Evolutionary conservation across 73 alveolate species (phyloP).

Genomic region (Halteria grandinella): DNA sequence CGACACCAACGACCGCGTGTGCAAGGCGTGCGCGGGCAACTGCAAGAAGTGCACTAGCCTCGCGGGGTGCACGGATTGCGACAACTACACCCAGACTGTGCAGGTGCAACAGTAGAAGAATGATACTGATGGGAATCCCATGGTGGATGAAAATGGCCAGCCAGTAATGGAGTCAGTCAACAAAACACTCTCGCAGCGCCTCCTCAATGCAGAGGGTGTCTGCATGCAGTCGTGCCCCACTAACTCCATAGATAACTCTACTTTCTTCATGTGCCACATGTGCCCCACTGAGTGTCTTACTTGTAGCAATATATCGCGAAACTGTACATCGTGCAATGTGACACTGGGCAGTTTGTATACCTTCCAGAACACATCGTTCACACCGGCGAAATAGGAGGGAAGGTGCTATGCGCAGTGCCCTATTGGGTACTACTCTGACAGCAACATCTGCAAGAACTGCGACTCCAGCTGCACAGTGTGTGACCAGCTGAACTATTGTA

Average conservation of each 20-base stretch:
- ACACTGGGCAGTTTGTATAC: too few species aligned
- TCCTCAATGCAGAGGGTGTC: slow-evolving; percentile 32
- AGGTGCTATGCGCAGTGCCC: slow-evolving; percentile 6
- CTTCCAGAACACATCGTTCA: too few species aligned
- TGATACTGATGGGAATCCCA: too few species aligned
- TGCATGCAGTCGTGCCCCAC: slow-evolving; percentile 22
- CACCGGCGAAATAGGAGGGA: too few species aligned
- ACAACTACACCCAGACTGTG: neutral
- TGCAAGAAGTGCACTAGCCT: slow-evolving; percentile 20
- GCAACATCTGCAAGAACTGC: slow-evolving; percentile 3
- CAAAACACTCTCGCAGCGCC: too few species aligned
- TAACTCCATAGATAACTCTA: slow-evolving; percentile 6
- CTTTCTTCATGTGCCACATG: neutral
- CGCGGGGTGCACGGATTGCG: slow-evolving; percentile 24
- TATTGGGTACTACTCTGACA: slow-evolving; percentile 6
- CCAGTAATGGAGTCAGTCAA: too few species aligned
- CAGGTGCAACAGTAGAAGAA: too few species aligned
- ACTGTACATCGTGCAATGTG: slow-evolving; percentile 39
- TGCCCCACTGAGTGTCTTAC: slow-evolving; percentile 15
- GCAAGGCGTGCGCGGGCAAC: slow-evolving; percentile 4
- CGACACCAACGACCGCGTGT: neutral
- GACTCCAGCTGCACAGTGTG: slow-evolving; percentile 31
- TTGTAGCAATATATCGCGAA: neutral
- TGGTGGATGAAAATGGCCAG: too few species aligned
- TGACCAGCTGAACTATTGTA: slow-evolving; percentile 36